phyloP scores from a whole-genome alignment of 306 rosid species.

The Morella rubra region DNA sequence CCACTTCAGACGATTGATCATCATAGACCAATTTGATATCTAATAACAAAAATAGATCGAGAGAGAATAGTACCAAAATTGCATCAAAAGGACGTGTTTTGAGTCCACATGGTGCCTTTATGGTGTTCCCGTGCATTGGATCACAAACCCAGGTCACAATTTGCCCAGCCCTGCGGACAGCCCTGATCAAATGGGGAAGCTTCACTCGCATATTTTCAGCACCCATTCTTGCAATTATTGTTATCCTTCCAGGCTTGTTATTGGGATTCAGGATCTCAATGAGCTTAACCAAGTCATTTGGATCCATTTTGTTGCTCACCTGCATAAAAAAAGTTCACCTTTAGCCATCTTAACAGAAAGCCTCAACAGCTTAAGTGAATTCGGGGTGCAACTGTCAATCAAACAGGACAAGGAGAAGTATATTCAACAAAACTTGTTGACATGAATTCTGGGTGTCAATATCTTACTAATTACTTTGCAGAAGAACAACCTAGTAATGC shows the following conservation, averaged over 20 bases:
- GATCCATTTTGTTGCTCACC: constrained; percentile 86
- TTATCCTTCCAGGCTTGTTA: constrained; percentile 74
- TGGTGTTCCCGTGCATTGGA: constrained; percentile 84
- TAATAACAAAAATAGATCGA: constrained; percentile 2
- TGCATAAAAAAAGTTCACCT: constrained; percentile 27
- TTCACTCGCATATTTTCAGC: constrained; percentile 78
- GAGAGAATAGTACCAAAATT: constrained; percentile 48
- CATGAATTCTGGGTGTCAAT: background rate
- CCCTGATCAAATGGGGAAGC: constrained; percentile 75
- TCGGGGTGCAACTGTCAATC: background rate
- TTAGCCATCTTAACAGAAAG: constrained; percentile 15
- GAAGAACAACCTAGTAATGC: background rate
- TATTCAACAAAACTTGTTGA: background rate
- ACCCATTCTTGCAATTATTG: constrained; percentile 68
- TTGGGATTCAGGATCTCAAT: constrained; percentile 62
- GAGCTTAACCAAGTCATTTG: constrained; percentile 61
- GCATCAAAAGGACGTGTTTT: constrained; percentile 77
- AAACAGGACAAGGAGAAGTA: background rate
- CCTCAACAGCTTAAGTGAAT: background rate
- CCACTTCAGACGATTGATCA: background rate
- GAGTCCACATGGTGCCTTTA: constrained; percentile 74
- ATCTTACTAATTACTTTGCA: background rate
- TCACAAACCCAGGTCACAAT: constrained; percentile 78
- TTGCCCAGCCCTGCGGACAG: constrained; percentile 72
- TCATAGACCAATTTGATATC: constrained; percentile 9